Evolutionary conservation across 805 yeast genomes (phyloP), one percentile per base, ranked within the genome.

Genomic region (Nakazawaea wickerhamii): DNA sequence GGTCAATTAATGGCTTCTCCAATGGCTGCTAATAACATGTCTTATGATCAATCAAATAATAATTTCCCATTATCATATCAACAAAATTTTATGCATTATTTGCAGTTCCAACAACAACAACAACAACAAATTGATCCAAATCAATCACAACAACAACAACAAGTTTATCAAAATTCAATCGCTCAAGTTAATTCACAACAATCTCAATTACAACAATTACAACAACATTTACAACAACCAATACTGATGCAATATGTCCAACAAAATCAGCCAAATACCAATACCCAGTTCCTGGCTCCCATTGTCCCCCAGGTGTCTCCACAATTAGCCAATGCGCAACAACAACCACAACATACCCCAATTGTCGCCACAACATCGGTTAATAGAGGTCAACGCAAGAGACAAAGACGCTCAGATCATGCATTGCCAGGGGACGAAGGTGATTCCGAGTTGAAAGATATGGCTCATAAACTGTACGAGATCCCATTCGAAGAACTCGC

Each of bases 401-500:
- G 62, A 37, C 45, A 54, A 3, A 53, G 66, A 44, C 55, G 55
- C 34, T 50, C 63, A 0, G 65, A 62, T 48, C 60, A 55, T 44
- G 57, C 58, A 2, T 41, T 54, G 7, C 61, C 61, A 3, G 64
- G 64, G 10, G 66, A 62, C 41, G 55, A 58, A 9, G 61, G 65
- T 22, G 71, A 67, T 44, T 50, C 50, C 6, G 67, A 66, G 41
- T 52, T 68, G 41, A 64, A 63, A 39, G 64, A 59, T 30, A 41
- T 66, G 19, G 73, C 73, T 10, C 55, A 59, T 18, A 55, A 56
- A 36, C 58, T 61, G 5, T 40, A 62, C 8, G 54, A 56, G 9
- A 50, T 58, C 5, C 65, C 71, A 4, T 53, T 67, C 20, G 54
- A 59, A 7, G 67, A 64, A 20, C 52, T 67, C 22, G 71, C 71